These are phyloP conservation scores for Ogataea philodendri DNA, from an alignment of 805 yeast genomes.

Conservation along the genomic window DNA sequence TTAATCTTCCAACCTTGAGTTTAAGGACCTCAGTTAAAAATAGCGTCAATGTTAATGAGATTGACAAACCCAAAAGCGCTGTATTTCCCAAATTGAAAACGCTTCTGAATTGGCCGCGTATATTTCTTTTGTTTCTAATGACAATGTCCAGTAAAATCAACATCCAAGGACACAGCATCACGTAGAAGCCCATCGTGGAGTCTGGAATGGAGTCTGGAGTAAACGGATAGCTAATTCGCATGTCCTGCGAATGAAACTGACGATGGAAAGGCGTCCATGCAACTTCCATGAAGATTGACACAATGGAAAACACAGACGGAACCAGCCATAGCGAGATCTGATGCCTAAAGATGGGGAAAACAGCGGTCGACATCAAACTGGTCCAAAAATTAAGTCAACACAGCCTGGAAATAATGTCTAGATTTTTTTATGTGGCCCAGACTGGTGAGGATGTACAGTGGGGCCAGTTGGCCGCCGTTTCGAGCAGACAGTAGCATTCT, in stretches of 20 bases:
- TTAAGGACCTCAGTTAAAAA: constrained; percentile 71
- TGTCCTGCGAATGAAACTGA: constrained; percentile 3
- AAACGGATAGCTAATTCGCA: constrained; percentile 6
- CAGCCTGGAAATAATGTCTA: constrained; percentile 1
- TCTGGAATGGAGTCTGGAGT: constrained; percentile 5
- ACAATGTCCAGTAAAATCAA: background rate
- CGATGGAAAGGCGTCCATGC: constrained; percentile 3
- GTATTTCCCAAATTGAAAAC: constrained; percentile 39
- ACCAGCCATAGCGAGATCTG: background rate
- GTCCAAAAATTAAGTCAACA: too few species aligned
- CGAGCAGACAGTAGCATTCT: constrained; percentile 11
- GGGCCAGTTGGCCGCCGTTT: constrained; percentile 1
- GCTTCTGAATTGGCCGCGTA: constrained; percentile 20
- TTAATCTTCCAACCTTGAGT: constrained; percentile 75
- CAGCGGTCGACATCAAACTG: too few species aligned
- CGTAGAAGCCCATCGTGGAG: background rate
- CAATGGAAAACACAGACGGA: background rate
- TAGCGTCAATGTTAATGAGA: constrained; percentile 43
- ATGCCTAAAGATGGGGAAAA: background rate
- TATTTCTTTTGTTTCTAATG: background rate
- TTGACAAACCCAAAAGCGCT: constrained; percentile 39
- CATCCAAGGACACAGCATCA: background rate
- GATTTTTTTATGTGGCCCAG: background rate
- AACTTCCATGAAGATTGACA: background rate
- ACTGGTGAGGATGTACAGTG: constrained; percentile 4